Base-by-base conservation (phyloP, 2,329 filamentous ascomycete genomes). In the Pseudofabraea citricarpa region DNA sequence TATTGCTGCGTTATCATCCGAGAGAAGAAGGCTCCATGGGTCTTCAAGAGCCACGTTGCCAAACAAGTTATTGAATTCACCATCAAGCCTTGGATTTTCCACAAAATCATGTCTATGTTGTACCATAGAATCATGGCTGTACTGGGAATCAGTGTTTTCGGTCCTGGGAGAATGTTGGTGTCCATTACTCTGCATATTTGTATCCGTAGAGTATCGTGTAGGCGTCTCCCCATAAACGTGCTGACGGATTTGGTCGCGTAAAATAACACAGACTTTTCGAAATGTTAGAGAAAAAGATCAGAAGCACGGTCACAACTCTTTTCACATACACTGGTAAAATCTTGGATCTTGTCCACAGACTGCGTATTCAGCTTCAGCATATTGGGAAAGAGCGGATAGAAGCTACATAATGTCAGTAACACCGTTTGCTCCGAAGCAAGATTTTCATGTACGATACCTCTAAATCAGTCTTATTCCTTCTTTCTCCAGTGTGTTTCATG, bases 401-500 rank as follows among this genome's bases (percentile, higher is more conserved):
- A 29, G 26, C 26, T 29, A 29, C 12, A 6, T 29, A 29, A n/a
- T 29, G 26, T 29, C 26, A 29, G 26, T 29, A 29, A n/a, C 3
- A 12, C 10, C 12, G 26, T n/a, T 12, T 29, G 26, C 26, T 4
- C 15, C 10, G 26, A 29, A 29, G 15, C 15, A 29, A 12, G 15
- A 29, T 29, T n/a, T 29, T 29, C 26, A 29, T 29, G n/a, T n/a
- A n/a, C n/a, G n/a, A n/a, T n/a, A 35, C 32, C 32, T 35, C 32
- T 16, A 35, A 19, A 35, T 35, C 32, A 15, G 32, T 15, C 13
- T 19, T 15, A 19, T 16, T 35, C 10, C 32, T 15, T 15, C n/a
- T 19, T 10, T 19, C 13, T 35, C n/a, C 2, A 15, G 32, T 15
- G 13, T 35, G 18, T 16, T 19, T 35, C 32, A 35, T 35, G 18